phyloP scores from a whole-genome alignment of 2,329 filamentous ascomycete genomes.

The Aspergillus alliaceus region DNA sequence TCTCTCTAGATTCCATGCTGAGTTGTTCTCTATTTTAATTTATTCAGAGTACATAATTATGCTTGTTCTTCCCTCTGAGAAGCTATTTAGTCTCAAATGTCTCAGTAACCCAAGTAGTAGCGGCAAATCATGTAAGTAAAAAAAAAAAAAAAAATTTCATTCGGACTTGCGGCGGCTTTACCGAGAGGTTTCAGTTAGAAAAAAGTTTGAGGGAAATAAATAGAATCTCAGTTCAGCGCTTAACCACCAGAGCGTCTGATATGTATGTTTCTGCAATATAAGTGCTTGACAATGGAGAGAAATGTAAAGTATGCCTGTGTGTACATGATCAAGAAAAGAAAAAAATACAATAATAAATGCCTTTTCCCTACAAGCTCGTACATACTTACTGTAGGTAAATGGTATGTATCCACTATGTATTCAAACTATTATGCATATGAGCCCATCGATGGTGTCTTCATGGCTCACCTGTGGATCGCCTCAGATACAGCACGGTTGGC shows the following conservation, averaged over 20 bases:
- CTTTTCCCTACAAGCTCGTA: background rate
- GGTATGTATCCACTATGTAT: too few relatives aligned
- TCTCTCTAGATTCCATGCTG: background rate
- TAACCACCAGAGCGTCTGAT: background rate
- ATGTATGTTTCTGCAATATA: background rate
- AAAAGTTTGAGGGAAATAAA: background rate
- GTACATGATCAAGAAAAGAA: too few relatives aligned
- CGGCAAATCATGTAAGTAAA: background rate
- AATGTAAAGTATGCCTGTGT: too few relatives aligned
- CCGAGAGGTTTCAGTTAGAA: background rate
- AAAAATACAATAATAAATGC: background rate
- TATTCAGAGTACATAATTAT: too few relatives aligned
- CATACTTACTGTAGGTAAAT: background rate
- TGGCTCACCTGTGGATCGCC: background rate
- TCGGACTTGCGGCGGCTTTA: background rate
- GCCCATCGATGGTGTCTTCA: background rate
- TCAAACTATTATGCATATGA: too few relatives aligned
- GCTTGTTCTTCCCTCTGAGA: background rate
- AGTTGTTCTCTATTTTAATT: background rate
- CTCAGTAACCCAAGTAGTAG: background rate
- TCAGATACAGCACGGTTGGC: background rate
- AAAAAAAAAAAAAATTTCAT: background rate
- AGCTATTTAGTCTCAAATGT: background rate
- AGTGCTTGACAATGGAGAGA: background rate
- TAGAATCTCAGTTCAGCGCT: background rate